phyloP scores from a whole-genome alignment of 208 protist species.

The Acanthamoeba lenticulata region DNA sequence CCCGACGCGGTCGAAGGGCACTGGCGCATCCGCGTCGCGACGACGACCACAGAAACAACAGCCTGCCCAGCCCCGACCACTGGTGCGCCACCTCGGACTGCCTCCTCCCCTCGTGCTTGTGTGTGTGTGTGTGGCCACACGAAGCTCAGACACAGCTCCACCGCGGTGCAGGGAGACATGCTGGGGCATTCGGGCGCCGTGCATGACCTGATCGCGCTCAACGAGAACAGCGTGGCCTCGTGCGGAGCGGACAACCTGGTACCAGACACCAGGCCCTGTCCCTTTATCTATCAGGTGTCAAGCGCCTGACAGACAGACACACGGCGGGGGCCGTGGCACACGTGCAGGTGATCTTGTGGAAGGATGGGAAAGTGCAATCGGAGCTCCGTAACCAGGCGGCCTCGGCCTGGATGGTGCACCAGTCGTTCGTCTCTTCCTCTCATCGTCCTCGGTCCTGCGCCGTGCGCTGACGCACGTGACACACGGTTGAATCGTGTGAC shows the following conservation, averaged over 20 bases:
- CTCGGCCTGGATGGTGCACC: conserved; percentile 8
- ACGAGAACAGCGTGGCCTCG: conserved; percentile 10
- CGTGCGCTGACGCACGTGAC: background rate
- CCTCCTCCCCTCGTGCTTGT: background rate
- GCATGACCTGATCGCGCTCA: background rate
- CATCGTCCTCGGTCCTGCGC: background rate
- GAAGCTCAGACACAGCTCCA: background rate
- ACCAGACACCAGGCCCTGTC: background rate
- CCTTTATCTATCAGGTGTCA: background rate
- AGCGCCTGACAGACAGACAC: background rate
- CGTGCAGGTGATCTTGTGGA: conserved; percentile 19
- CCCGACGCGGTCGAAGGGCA: background rate
- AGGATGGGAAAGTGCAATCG: background rate
- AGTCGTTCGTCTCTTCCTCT: background rate
- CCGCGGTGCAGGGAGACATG: conserved; percentile 15
- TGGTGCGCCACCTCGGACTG: background rate
- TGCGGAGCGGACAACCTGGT: conserved; percentile 25
- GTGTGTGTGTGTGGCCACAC: background rate
- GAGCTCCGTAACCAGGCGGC: conserved; percentile 30
- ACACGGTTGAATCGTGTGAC: background rate
- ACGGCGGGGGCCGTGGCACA: background rate
- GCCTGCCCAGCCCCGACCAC: background rate
- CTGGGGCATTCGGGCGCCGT: conserved; percentile 40
- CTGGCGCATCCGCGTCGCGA: background rate
- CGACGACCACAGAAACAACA: background rate